Evolutionary conservation across 2,329 filamentous ascomycete species (phyloP), one percentile per base, ranked within the genome.

Genomic region (Paramyrothecium roridum): DNA sequence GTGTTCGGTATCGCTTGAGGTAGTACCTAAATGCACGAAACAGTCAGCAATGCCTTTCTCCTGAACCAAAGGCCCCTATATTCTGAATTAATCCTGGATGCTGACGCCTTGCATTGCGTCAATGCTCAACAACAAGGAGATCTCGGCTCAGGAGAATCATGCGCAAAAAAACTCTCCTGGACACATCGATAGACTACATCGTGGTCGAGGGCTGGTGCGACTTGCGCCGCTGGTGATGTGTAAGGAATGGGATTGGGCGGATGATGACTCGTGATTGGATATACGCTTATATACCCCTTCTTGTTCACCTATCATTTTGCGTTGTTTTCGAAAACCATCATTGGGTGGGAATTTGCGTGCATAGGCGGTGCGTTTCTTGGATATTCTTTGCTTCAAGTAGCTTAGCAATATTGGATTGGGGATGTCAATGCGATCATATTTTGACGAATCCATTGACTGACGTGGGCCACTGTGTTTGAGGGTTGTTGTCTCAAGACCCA

Each of bases 1-100:
- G 76, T 23, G 90, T 86, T 63, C 93, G 87, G 76, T 97, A 97
- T 70, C 90, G 84, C 78, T 96, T 96, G 65, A 97, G 79, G 76
- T 95, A 96, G 73, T 96, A 96, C 70, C 91, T 96, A 70, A 51
- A 48, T 30, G n/a, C 21, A n/a, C 22, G 13, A 17, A 26, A n/a
- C 48, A 50, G 30, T 55, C 30, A 58, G 54, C 46, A 34, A 53
- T 17, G 11, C 7, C 34, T 26, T 52, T 33, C 22, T 19, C 20
- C 46, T 13, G 46, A 21, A 22, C 6, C 13, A 21, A 22, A n/a
- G 23, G 26, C 21, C n/a, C 16, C n/a, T n/a, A 23, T 16, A 50
- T n/a, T 21, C 21, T 21, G n/a, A 48, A 48, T 7, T 13, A 6
- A 43, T 16, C 37, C 13, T 6, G 37, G 4, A 13, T 19, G 26